Evolutionary conservation across 495 filamentous ascomycete species (phyloP), one percentile per base, ranked within the genome.

Genomic region (Thermothielavioides terrestris): DNA sequence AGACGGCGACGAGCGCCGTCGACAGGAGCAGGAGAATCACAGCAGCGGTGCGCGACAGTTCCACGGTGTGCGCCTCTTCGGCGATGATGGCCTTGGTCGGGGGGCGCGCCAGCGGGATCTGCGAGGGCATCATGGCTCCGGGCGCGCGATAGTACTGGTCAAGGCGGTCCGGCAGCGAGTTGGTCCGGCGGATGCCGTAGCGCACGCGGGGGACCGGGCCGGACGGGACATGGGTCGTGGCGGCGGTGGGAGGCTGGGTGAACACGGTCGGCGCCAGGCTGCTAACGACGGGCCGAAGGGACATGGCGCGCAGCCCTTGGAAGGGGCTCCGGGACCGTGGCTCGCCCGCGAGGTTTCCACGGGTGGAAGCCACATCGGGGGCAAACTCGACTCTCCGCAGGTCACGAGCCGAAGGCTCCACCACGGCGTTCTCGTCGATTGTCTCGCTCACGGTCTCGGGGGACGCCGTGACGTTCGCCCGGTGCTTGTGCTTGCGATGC

Each of bases 1-100:
- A 91, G 31, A 89, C 68, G 3, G 88, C 86, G 2, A 92, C 85
- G 1, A 92, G 70, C 15, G 62, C 81, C 4, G 88, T 92, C 0
- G 84, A 83, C n/a, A 81, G 52, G n/a, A 89, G 66, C 1, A 94
- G 76, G 46, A 89, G 72, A 25, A 87, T 57, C 4, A 90, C 63
- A 6, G 88, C 85, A 0, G 83, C 74, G 4, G 80, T 84, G 26
- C 83, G 83, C 4, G 84, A 86, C 66, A 88, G 79, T 36, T 72
- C 57, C 23, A 65, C 52, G 5, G 50, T 57, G 17, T 75, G 70
- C 42, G 81, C 73, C 4, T 65, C 64, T 0, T 64, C 60, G 28
- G 70, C 55, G 14, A 68, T 68, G 5, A 73, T 53, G 25, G 47
- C 37, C 2, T 54, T 58, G 17, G 21, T 57, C 0, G 66, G 59